Evolutionary conservation across 108 stramenopile species (phyloP).

Genomic region (Epipyxis sp.): DNA sequence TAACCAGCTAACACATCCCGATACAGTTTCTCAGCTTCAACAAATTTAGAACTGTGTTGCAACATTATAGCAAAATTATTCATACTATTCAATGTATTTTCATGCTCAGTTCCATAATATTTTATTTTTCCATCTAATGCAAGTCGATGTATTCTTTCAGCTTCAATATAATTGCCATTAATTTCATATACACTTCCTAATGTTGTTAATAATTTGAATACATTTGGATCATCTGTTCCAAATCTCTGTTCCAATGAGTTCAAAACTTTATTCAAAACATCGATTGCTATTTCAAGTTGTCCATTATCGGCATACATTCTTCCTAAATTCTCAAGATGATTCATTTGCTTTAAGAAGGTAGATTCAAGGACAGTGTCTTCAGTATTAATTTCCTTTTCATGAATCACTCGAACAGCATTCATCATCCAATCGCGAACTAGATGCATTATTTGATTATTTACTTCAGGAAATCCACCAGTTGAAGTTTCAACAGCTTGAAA

Average conservation of each 20-base stretch:
- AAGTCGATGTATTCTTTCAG: neutral
- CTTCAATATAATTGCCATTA: neutral
- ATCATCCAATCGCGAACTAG: neutral
- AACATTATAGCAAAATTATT: constrained; percentile 21
- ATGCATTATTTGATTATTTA: neutral
- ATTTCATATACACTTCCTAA: neutral
- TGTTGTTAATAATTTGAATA: neutral
- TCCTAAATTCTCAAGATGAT: too few relatives aligned
- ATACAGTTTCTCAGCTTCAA: too few relatives aligned
- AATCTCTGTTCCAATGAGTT: neutral
- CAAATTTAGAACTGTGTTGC: too few relatives aligned
- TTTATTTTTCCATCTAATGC: neutral
- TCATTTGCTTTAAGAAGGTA: too few relatives aligned
- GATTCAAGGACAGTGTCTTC: neutral
- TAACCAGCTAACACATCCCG: too few relatives aligned
- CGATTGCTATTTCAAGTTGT: too few relatives aligned
- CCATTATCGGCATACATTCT: too few relatives aligned
- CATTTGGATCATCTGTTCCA: neutral
- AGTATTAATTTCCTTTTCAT: neutral
- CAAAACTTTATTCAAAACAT: neutral
- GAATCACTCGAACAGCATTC: neutral
- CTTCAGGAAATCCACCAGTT: too few relatives aligned
- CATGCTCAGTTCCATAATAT: neutral
- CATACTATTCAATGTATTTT: constrained; percentile 3
- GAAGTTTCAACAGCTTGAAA: too few relatives aligned